These are phyloP conservation scores for Emergomyces pasteurianus DNA, from an alignment of 2,329 filamentous ascomycete species.

Conservation along the genomic window DNA sequence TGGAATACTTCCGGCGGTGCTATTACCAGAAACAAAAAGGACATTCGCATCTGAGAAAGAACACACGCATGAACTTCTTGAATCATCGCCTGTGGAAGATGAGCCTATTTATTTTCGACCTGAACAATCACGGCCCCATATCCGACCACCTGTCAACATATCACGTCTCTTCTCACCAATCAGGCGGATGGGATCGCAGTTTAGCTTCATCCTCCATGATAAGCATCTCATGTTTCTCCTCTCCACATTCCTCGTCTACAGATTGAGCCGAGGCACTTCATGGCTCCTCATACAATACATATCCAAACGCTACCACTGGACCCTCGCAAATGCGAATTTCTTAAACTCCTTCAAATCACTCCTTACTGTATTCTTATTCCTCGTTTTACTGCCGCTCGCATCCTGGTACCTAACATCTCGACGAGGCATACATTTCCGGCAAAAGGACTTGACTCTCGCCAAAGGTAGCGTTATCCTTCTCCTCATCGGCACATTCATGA, in stretches of 20 bases:
- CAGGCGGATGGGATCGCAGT: slow-evolving; percentile 17
- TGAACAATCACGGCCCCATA: slow-evolving; percentile 2
- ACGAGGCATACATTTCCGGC: slow-evolving; percentile 24
- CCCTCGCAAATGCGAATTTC: slow-evolving; percentile 31
- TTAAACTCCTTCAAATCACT: slow-evolving; percentile 36
- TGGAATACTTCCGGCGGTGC: slow-evolving; percentile 22
- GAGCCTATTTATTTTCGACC: slow-evolving; percentile 10
- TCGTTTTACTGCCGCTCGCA: slow-evolving; percentile 34
- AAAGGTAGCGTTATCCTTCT: slow-evolving; percentile 34
- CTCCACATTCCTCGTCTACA: slow-evolving; percentile 36
- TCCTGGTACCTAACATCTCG: slow-evolving; percentile 27
- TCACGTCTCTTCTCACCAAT: background rate
- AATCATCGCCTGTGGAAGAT: slow-evolving; percentile 12
- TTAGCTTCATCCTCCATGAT: slow-evolving; percentile 28
- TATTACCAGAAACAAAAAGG: slow-evolving; percentile 29
- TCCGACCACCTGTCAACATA: background rate
- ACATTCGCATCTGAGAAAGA: slow-evolving; percentile 11
- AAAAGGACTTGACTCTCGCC: slow-evolving; percentile 36
- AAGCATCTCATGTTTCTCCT: slow-evolving; percentile 32
- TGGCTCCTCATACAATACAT: slow-evolving; percentile 40
- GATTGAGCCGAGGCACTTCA: slow-evolving; percentile 35
- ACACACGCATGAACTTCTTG: slow-evolving; percentile 18
- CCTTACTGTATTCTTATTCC: slow-evolving; percentile 35
- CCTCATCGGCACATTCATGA: slow-evolving; percentile 32
- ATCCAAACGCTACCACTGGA: slow-evolving; percentile 39